A percentile compares a stretch with the other conserved stretches of the same genome.
Conservation (phyloP, 371 early-diverging fungal genomes). For the Dichotomocladium elegans region DNA sequence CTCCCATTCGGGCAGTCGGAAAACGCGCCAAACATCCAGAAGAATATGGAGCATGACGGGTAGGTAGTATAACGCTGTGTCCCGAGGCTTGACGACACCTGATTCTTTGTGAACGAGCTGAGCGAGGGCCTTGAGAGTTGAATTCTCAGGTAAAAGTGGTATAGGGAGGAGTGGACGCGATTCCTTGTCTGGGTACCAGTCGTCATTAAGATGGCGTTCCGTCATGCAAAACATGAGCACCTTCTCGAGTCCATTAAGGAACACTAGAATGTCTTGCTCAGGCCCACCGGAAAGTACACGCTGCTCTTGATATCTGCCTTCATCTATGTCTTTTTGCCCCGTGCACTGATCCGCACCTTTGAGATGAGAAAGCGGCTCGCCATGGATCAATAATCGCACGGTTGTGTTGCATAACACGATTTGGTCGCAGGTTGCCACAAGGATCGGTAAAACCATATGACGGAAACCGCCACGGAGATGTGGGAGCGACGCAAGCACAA, state of each 20-base stretch:
- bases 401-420: slow-evolving; percentile 42
- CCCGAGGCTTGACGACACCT: slow-evolving; percentile 28
- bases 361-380: slow-evolving; percentile 9
- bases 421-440: slow-evolving; percentile 64
- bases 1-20: slow-evolving; percentile 33
- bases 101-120: slow-evolving; percentile 22
- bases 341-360: background rate
- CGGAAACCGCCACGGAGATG: slow-evolving; percentile 60
- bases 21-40: slow-evolving; percentile 51
- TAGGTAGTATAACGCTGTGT: slow-evolving; percentile 47
- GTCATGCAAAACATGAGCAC: slow-evolving; percentile 60
- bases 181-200: slow-evolving; percentile 27
- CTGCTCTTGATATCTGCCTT: slow-evolving; percentile 13
- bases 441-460: slow-evolving; percentile 55
- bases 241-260: slow-evolving; percentile 63
- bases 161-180: background rate
- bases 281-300: slow-evolving; percentile 21
- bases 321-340: background rate
- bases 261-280: slow-evolving; percentile 54
- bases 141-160: slow-evolving; percentile 21
- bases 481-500: slow-evolving; percentile 61
- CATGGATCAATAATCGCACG: slow-evolving; percentile 29
- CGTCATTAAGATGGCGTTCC: slow-evolving; percentile 35
- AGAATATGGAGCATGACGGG: slow-evolving; percentile 52
- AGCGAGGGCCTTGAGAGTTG: slow-evolving; percentile 24